These are phyloP conservation scores for Thalassiosira mediterranea DNA, from an alignment of 352 stramenopile genomes.

Conservation along the genomic window DNA sequence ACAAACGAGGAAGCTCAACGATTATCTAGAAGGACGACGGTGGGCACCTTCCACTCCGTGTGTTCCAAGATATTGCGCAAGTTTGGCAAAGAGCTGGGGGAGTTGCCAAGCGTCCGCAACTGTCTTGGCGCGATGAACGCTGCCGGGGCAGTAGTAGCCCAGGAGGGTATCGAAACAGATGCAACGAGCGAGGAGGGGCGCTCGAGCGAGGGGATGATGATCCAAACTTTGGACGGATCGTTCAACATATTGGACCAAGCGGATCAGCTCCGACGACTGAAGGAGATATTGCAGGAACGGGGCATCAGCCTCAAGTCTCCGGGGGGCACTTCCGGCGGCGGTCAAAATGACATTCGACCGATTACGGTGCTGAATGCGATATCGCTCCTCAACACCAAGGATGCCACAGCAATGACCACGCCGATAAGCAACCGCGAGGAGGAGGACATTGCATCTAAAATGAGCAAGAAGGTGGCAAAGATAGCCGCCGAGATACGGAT, in stretches of 20 bases:
- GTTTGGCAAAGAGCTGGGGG: conserved; percentile 68
- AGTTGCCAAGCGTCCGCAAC: conserved; percentile 55
- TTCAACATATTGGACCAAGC: conserved; percentile 77
- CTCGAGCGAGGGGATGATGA: conserved; percentile 10
- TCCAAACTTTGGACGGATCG: conserved; percentile 58
- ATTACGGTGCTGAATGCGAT: conserved; percentile 68
- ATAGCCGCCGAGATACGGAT: conserved; percentile 64
- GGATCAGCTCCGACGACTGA: conserved; percentile 71
- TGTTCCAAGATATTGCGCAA: conserved; percentile 83
- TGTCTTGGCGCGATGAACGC: conserved; percentile 11
- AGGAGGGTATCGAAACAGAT: conserved; percentile 14
- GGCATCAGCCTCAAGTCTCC: conserved; percentile 51
- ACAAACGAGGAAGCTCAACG: conserved; percentile 10
- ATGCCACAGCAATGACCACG: conserved; percentile 45
- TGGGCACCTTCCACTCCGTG: conserved; percentile 87
- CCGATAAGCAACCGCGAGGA: conserved; percentile 13
- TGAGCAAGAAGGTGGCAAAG: conserved; percentile 38
- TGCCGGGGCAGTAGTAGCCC: conserved; percentile 10
- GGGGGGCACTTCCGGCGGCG: not conserved
- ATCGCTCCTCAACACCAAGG: conserved; percentile 60
- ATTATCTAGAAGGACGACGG: conserved; percentile 55
- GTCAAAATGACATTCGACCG: conserved; percentile 48
- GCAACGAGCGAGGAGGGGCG: not conserved
- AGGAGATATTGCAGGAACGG: conserved; percentile 60
- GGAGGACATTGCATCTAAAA: conserved; percentile 30